Evolutionary conservation across 805 yeast species (phyloP).

Genomic region (Candida verbasci): DNA sequence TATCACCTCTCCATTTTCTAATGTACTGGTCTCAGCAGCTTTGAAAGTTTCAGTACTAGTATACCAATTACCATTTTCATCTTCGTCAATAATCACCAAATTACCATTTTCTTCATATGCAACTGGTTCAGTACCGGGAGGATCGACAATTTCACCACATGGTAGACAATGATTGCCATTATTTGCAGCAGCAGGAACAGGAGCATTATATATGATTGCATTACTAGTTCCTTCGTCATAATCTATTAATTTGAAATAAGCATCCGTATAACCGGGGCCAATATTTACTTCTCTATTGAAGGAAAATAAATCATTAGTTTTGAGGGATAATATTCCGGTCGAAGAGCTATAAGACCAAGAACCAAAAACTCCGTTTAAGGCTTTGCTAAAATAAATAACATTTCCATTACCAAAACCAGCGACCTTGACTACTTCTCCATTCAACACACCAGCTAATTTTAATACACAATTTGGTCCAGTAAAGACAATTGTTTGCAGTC

Average conservation of each 20-base stretch:
- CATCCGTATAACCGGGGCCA: not conserved
- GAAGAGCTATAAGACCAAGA: not conserved
- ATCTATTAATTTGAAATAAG: not conserved
- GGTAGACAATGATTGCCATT: not conserved
- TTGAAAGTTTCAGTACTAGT: not conserved
- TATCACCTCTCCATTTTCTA: no score
- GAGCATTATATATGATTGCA: not conserved
- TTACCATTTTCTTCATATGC: not conserved
- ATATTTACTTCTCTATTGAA: not conserved
- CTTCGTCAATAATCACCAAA: not conserved
- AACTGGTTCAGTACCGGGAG: not conserved
- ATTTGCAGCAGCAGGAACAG: not conserved
- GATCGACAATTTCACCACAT: not conserved
- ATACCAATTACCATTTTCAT: not conserved
- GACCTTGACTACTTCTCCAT: not conserved
- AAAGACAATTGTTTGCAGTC: not conserved
- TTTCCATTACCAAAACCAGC: slow-evolving; percentile 3
- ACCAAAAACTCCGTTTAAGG: not conserved
- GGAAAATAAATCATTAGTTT: no score
- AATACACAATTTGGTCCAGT: no score
- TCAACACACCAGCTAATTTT: no score
- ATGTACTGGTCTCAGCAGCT: not conserved
- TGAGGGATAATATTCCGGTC: not conserved
- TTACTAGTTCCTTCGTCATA: not conserved
- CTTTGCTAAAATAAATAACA: not conserved